phyloP scores from a whole-genome alignment of 2,329 filamentous ascomycete genomes.

The Blastomyces silverae region DNA sequence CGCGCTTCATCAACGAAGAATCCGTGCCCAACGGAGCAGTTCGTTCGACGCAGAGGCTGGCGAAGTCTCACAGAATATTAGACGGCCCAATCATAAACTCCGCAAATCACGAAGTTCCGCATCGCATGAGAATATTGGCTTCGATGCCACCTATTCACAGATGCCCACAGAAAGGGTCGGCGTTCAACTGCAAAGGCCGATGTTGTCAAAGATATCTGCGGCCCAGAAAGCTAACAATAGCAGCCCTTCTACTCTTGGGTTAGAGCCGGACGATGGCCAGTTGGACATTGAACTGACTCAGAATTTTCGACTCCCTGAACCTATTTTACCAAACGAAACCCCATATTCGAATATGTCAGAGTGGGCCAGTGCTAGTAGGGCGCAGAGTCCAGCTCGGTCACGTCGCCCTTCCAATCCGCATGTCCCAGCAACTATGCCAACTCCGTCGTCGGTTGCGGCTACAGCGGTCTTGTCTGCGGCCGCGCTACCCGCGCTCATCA shows the following conservation, averaged over 20 bases:
- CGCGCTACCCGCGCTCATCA: background rate
- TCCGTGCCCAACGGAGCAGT: constrained; percentile 1
- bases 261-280: background rate
- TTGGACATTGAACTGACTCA: background rate
- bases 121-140: constrained; percentile 2
- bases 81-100: constrained; percentile 8
- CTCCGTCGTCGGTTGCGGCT: background rate
- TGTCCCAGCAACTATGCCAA: background rate
- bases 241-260: background rate
- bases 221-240: background rate
- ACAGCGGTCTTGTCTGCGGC: constrained; percentile 4
- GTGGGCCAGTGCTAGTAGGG: constrained; percentile 3
- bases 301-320: constrained; percentile 6
- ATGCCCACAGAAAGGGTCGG: background rate
- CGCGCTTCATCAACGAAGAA: background rate
- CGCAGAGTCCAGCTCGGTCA: constrained; percentile 2
- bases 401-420: background rate
- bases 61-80: background rate
- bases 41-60: constrained; percentile 9
- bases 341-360: constrained; percentile 13
- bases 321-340: constrained; percentile 2
- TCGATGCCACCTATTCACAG: background rate
- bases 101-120: constrained; percentile 12
- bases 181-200: background rate
- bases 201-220: background rate